These are phyloP conservation scores for Lentinula aciculospora DNA, from an alignment of 768 basidiomycete genomes.

Conservation along the genomic window DNA sequence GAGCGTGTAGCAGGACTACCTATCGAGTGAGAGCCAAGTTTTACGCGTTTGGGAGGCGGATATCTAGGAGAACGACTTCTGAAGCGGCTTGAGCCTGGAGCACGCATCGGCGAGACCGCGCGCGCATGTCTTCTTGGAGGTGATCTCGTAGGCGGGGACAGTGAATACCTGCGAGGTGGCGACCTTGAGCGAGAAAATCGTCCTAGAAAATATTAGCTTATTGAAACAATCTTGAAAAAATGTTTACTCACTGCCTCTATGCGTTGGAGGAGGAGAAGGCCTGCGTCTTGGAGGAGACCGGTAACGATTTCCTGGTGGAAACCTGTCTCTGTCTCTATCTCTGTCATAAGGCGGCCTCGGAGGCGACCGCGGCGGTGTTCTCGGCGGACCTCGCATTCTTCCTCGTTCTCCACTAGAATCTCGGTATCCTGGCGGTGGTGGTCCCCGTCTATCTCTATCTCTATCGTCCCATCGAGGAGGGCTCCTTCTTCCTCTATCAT, in stretches of 20 bases:
- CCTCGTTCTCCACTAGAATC: not conserved
- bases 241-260: not conserved
- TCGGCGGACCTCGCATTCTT: not conserved
- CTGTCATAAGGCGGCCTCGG: not conserved
- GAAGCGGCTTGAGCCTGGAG: not conserved
- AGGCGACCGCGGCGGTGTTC: not conserved
- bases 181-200: not conserved
- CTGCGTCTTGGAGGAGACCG: not conserved
- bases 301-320: not conserved
- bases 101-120: not conserved
- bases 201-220: not conserved
- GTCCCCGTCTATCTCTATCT: not conserved
- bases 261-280: not conserved
- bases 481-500: not conserved
- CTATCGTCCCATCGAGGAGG: not conserved
- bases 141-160: not conserved
- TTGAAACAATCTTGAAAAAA: no score
- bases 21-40: slow-evolving; percentile 4
- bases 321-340: not conserved
- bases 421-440: not conserved
- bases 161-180: not conserved
- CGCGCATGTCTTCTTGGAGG: slow-evolving; percentile 2
- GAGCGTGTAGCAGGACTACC: slow-evolving; percentile 4
- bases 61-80: slow-evolving; percentile 1
- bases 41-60: slow-evolving; percentile 1